Base-by-base conservation (phyloP, 2,329 filamentous ascomycete genomes). In the Microascus cirrosus region DNA sequence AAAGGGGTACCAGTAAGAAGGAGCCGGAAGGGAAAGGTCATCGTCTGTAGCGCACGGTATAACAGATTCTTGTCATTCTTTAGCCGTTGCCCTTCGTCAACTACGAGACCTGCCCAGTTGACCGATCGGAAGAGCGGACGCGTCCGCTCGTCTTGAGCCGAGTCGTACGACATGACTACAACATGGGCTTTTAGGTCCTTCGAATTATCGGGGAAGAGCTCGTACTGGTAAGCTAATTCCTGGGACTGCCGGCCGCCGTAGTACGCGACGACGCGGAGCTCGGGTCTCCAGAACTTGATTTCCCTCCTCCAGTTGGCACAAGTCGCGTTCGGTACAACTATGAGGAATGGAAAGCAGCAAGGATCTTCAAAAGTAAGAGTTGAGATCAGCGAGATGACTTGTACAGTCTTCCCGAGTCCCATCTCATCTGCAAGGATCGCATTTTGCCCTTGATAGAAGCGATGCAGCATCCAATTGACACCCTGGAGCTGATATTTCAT, bases 241-340 rank as follows among this genome's bases (percentile, higher is more conserved):
- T 94, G 87, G 18, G 91, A 79, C 54, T 81, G 79, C 55, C 79
- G 80, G 18, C 87, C 87, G 53, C 94, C 94, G 68, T 95, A 95
- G 68, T 94, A 97, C 0, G 91, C 87, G n/a, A 96, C 91, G 7
- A 95, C 91, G 50, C 91, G 84, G 39, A 97, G 74, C 7, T 82
- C 83, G 1, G 93, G 93, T 0, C 88, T 86, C 93, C 93, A 99
- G 63, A 89, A 86, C 73, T 95, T 95, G 70, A 97, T 90, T 68
- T 99, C 94, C 54, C 93, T 85, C 6, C 93, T 87, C 93, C 94
- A 99, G 68, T 99, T 99, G n/a, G 91, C 84, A 69, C 91, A 95
- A 0, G 94, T 99, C 0, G 93, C 86, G 67, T 97, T 97, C 0
- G 94, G 94, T 0, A 95, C 93, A 1, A 96, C 90, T 2, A 97